Base-by-base conservation (phyloP, 768 basidiomycete species). In the Tylopilus felleus region DNA sequence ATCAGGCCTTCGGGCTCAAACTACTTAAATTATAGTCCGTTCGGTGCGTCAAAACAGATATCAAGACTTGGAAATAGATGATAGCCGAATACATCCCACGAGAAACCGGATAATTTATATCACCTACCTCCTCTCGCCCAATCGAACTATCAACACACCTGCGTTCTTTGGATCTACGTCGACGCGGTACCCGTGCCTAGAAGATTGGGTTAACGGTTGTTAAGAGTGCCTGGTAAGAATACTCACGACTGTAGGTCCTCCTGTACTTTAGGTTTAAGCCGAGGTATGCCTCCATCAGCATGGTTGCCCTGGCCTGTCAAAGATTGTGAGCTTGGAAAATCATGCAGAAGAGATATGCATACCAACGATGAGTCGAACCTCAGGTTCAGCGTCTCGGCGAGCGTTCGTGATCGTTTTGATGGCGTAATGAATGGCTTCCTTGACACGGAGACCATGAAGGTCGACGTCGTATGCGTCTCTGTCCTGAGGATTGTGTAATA, bases 391-490 rank as follows among this genome's bases (percentile, higher is more conserved):
- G 25, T 78, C 71, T 31, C 61, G 69, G 49, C 84, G 84, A 12
- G 89, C 92, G 25, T 78, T 68, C 58, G 80, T 65, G 33, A 97
- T 80, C 10, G 90, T 88, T 17, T 70, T 60, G 63, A 96, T 88
- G 0, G 88, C 83, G 53, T 80, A 80, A 39, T 77, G 68, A 49
- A 96, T 85, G 14, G 93, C 91, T 71, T 98, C 96, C 64, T 91
- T 91, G 53, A 96, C 93, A 68, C 88, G 94, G 5, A 98, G 76
- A 8, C 93, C 93, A 67, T 98, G 95, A 39, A 98, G 74, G 71
- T 98, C 96, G 44, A 97, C 75, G 68, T 93, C 85, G 2, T 84
- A 84, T 3, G 79, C 75, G 51, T 77, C 69, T 42, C 81, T 86
- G 57, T 86, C 81, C 81, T 86, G 60, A 29, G 50, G 46, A 21